These are phyloP conservation scores for Phytophthora constricta DNA, from an alignment of 352 stramenopile species.

Conservation along the genomic window DNA sequence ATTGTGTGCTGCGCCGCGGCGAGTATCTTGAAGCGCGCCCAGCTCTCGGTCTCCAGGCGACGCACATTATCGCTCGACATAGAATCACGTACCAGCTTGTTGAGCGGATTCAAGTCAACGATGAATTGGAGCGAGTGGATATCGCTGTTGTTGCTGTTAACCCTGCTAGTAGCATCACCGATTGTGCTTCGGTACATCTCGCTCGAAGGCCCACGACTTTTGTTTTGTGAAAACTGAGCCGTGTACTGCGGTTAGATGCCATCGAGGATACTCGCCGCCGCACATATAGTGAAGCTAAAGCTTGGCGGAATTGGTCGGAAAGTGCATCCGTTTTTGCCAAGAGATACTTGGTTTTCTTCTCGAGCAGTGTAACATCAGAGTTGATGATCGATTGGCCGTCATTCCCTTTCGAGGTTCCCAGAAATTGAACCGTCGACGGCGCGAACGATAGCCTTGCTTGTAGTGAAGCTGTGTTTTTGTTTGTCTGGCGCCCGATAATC, in stretches of 20 bases:
- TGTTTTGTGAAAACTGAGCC: constrained; percentile 22
- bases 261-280: constrained; percentile 7
- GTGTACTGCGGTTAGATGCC: constrained; percentile 20
- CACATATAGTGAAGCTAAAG: constrained; percentile 14
- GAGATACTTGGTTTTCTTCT: constrained; percentile 72
- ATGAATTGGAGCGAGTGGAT: constrained; percentile 56
- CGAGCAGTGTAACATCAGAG: constrained; percentile 48
- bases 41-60: constrained; percentile 60
- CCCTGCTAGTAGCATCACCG: neutral
- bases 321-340: constrained; percentile 51
- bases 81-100: constrained; percentile 50
- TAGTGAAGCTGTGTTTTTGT: neutral
- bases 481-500: constrained; percentile 11
- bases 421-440: neutral
- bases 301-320: constrained; percentile 31
- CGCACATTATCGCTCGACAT: constrained; percentile 42
- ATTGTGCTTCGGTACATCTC: constrained; percentile 11
- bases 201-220: neutral
- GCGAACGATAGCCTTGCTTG: constrained; percentile 2
- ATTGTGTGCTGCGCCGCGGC: constrained; percentile 44
- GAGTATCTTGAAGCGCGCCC: constrained; percentile 54
- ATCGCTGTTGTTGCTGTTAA: constrained; percentile 16
- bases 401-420: constrained; percentile 4
- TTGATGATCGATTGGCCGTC: constrained; percentile 29
- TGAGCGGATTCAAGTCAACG: constrained; percentile 62